Base-by-base conservation (phyloP, 352 stramenopile genomes). In the Phytophthora brassicae region DNA sequence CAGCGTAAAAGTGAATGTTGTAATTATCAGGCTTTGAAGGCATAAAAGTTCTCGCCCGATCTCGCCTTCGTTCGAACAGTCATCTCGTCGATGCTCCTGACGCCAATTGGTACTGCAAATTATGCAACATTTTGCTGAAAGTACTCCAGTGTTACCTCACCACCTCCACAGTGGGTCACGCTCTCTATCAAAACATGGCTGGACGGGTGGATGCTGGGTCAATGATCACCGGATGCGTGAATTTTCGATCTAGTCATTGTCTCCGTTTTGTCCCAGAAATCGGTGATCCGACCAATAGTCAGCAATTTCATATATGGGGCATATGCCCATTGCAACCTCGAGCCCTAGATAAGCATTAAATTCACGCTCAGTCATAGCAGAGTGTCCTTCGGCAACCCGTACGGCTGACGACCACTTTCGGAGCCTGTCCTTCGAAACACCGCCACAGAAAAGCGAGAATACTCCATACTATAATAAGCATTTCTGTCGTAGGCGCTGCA, bases 21-120 rank as follows among this genome's bases (percentile, higher is more conserved):
- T 50, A 63, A 12, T 55, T 63, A 36, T 62, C 20, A 0, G 43
- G 31, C 23, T 62, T 62, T 2, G 43, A 54, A 2, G 54, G 29
- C 13, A 54, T 38, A 16, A 19, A 61, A 6, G 54, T 48, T 2
- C 19, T 26, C 8, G 42, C 54, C 4, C 2, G 54, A 31, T 3
- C 43, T 4, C 1, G 43, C 43, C 5, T 61, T 61, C 11, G 54
- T 61, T 19, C 16, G 3, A 26, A 62, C 44, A 9, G 44, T 36
- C 20, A 59, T 55, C 13, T 65, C 41, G n/a, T 65, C 48, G 0
- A 65, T 48, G n/a, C 48, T 59, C 7, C 41, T 65, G 2, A 54
- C 31, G 11, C 57, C 57, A 26, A 36, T 20, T 4, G 39, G 57
- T 2, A 58, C 22, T 2, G 48, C 48, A 36, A 51, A 51, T 8